phyloP scores from a whole-genome alignment of 1,139 yeast species.

The Yamadazyma aaseri region DNA sequence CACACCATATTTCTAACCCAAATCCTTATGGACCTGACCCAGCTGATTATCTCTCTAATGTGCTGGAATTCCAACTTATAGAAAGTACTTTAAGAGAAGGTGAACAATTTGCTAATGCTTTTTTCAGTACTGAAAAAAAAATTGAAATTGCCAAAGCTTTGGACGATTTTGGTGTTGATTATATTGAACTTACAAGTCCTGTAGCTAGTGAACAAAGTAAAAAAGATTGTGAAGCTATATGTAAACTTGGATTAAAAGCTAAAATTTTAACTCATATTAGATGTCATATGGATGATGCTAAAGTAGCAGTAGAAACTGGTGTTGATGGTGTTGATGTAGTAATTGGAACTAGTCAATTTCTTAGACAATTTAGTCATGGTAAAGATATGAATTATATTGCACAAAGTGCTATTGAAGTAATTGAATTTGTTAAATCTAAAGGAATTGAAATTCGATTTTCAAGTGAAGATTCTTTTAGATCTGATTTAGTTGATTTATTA shows the following conservation, averaged over 20 bases:
- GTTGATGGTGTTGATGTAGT: conserved; percentile 99
- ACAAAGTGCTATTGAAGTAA: conserved; percentile 92
- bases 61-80: conserved; percentile 82
- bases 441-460: conserved; percentile 97
- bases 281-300: conserved; percentile 98
- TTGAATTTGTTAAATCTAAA: conserved; percentile 95
- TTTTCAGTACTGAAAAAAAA: conserved; percentile 91
- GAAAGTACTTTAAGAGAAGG: conserved; percentile 98
- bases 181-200: conserved; percentile 95
- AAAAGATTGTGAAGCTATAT: conserved; percentile 94
- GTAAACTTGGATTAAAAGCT: conserved; percentile 94
- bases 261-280: conserved; percentile 90
- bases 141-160: conserved; percentile 96
- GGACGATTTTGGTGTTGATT: conserved; percentile 97
- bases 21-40: conserved; percentile 98
- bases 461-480: conserved; percentile 96
- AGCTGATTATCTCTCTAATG: conserved; percentile 87
- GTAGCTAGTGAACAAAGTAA: conserved; percentile 96
- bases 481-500: conserved; percentile 90
- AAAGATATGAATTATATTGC: conserved; percentile 99
- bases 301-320: conserved; percentile 96
- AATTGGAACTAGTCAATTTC: conserved; percentile 94
- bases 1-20: conserved; percentile 7
- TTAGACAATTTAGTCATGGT: conserved; percentile 94
- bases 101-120: conserved; percentile 97